These are phyloP conservation scores for Umbelopsis isabellina DNA, from an alignment of 192 early-diverging fungal species.

Conservation along the genomic window DNA sequence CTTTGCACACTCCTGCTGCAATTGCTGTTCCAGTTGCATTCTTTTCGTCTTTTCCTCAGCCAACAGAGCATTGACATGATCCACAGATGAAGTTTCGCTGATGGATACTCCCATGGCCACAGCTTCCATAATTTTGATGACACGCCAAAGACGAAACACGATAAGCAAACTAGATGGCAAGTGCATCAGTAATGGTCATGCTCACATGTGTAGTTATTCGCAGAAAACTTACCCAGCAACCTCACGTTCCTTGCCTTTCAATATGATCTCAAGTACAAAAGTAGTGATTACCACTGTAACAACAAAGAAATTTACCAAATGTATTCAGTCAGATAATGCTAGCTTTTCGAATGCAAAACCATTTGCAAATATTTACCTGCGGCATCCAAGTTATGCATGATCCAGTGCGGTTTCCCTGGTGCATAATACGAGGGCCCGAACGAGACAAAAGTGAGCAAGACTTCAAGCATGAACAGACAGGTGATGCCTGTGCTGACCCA, in stretches of 20 bases:
- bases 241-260: constrained; percentile 56
- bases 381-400: constrained; percentile 52
- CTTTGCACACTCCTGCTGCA: constrained; percentile 13
- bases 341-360: neutral
- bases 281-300: constrained; percentile 48
- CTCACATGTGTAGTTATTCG: neutral
- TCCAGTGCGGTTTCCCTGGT: constrained; percentile 38
- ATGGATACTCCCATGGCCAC: constrained; percentile 47
- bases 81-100: neutral
- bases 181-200: neutral
- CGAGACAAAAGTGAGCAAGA: constrained; percentile 44
- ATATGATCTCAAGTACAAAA: constrained; percentile 53
- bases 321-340: neutral
- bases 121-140: constrained; percentile 52
- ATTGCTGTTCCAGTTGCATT: constrained; percentile 4
- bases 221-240: constrained; percentile 41
- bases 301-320: neutral
- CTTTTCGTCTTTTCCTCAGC: constrained; percentile 3
- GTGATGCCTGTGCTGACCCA: constrained; percentile 44
- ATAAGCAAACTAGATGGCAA: constrained; percentile 43
- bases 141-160: constrained; percentile 59
- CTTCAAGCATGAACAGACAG: constrained; percentile 55
- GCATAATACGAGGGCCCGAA: constrained; percentile 54
- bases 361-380: constrained; percentile 27
- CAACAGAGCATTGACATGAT: neutral